Percentiles rank a stretch among this genome's conserved stretches.
phyloP scores from a whole-genome alignment of 75 land plant species.

The Picea sitchensis region DNA sequence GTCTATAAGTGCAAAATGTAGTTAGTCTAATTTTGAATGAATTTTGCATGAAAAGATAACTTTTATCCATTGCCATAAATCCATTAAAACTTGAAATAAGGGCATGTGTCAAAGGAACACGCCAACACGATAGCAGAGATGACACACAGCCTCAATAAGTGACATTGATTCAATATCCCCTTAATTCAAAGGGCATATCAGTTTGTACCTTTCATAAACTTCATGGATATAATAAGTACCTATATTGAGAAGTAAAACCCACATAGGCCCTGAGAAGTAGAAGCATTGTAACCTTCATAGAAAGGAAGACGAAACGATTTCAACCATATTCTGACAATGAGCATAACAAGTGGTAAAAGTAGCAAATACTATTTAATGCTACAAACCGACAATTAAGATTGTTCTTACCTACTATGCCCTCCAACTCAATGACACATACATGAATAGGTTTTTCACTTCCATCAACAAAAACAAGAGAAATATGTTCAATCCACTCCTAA shows the following conservation, averaged over 20 bases:
- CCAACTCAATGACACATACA: constrained; percentile 94
- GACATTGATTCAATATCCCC: constrained; percentile 98
- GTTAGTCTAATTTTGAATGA: too few relatives aligned
- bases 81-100: not conserved
- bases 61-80: constrained; percentile 4
- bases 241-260: not conserved
- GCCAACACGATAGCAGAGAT: constrained; percentile 92
- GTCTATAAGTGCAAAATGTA: too few relatives aligned
- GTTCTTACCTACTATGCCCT: constrained; percentile 77
- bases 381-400: not conserved
- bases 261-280: not conserved
- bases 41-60: constrained; percentile 45
- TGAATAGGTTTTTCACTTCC: constrained; percentile 76
- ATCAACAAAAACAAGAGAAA: constrained; percentile 78
- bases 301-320: not conserved
- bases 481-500: constrained; percentile 79
- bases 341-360: not conserved
- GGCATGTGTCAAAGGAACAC: not conserved
- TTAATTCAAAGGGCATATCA: constrained; percentile 22
- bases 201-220: not conserved
- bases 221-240: not conserved
- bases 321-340: not conserved
- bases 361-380: not conserved
- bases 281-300: not conserved
- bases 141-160: constrained; percentile 88